Percentiles rank a stretch among this genome's conserved stretches.
Evolutionary conservation across 2,329 filamentous ascomycete species (phyloP).

Genomic region (Diatrype stigma): DNA sequence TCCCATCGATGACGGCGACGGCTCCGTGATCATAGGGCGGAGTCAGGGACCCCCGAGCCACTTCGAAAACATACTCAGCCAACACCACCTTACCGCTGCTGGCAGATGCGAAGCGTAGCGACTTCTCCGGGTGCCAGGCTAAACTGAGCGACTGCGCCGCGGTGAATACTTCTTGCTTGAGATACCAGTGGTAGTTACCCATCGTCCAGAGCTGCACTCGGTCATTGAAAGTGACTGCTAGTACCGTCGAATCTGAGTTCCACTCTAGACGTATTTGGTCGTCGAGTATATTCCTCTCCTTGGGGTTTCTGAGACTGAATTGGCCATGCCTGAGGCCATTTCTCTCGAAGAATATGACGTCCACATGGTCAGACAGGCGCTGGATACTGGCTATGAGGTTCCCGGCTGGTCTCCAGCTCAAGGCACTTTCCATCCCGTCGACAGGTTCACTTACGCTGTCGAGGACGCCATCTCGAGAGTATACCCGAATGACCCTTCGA

Average conservation of each 20-base stretch:
- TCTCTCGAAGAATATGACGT: conserved; percentile 92
- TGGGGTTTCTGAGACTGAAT: conserved; percentile 70
- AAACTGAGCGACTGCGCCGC: conserved; percentile 30
- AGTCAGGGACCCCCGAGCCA: conserved; percentile 63
- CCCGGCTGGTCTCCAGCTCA: conserved; percentile 89
- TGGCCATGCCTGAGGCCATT: conserved; percentile 97
- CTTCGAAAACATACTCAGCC: conserved; percentile 64
- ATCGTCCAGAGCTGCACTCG: conserved; percentile 92
- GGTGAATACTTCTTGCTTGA: conserved; percentile 79
- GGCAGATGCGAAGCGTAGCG: conserved; percentile 61
- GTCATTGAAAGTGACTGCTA: conserved; percentile 73
- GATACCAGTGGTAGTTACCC: conserved; percentile 96
- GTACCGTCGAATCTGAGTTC: conserved; percentile 88
- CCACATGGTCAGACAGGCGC: conserved; percentile 61
- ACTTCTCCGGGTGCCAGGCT: conserved; percentile 84
- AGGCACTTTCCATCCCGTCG: conserved; percentile 77
- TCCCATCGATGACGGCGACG: conserved; percentile 81
- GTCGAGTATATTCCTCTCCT: conserved; percentile 51
- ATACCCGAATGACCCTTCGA: conserved; percentile 82
- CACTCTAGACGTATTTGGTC: conserved; percentile 67
- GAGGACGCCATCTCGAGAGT: conserved; percentile 81
- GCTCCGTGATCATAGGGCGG: conserved; percentile 74
- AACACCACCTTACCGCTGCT: conserved; percentile 47
- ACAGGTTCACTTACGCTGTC: conserved; percentile 95
- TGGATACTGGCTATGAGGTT: conserved; percentile 89